A percentile compares a stretch with the other conserved stretches of the same genome.
Evolutionary conservation across 2,329 filamentous ascomycete genomes (phyloP).

Genomic region (Phaeomoniella chlamydospora): DNA sequence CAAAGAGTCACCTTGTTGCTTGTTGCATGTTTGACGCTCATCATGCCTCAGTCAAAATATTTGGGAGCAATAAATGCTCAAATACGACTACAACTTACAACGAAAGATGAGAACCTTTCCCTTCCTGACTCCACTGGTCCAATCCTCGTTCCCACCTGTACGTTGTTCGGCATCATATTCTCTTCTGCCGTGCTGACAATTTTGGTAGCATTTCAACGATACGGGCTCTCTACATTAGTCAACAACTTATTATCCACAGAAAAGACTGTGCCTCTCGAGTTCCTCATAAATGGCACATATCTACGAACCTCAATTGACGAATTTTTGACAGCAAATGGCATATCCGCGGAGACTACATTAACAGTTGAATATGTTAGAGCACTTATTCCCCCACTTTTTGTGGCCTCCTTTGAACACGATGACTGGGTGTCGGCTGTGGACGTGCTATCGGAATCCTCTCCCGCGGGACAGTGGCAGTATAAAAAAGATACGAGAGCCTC

Average conservation of each 20-base stretch:
- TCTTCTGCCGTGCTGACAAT: conserved; percentile 3
- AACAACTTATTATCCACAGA: conserved; percentile 44
- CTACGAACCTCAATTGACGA: conserved; percentile 80
- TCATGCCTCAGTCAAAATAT: no score
- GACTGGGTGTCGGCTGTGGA: conserved; percentile 91
- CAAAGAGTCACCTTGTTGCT: no score
- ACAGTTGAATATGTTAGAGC: conserved; percentile 88
- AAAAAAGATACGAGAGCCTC: conserved; percentile 27
- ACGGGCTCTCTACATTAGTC: conserved; percentile 47
- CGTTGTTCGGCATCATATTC: conserved; percentile 6
- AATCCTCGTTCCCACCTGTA: conserved; percentile 44
- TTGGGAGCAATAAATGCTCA: conserved; percentile 29
- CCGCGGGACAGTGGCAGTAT: conserved; percentile 42
- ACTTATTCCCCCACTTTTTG: conserved; percentile 73
- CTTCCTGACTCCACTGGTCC: conserved; percentile 39
- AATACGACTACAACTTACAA: conserved; percentile 39
- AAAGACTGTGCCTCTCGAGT: conserved; percentile 54
- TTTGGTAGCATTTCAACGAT: conserved; percentile 36
- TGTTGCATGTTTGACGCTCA: no score
- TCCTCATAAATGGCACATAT: conserved; percentile 87
- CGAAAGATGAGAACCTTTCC: conserved; percentile 36
- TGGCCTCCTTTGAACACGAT: conserved; percentile 89
- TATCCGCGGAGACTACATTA: conserved; percentile 77
- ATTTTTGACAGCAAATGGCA: conserved; percentile 71
- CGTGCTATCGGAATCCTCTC: conserved; percentile 55